These are phyloP conservation scores for Penicillium brasilianum DNA, from an alignment of 2,329 filamentous ascomycete species.

Conservation along the genomic window DNA sequence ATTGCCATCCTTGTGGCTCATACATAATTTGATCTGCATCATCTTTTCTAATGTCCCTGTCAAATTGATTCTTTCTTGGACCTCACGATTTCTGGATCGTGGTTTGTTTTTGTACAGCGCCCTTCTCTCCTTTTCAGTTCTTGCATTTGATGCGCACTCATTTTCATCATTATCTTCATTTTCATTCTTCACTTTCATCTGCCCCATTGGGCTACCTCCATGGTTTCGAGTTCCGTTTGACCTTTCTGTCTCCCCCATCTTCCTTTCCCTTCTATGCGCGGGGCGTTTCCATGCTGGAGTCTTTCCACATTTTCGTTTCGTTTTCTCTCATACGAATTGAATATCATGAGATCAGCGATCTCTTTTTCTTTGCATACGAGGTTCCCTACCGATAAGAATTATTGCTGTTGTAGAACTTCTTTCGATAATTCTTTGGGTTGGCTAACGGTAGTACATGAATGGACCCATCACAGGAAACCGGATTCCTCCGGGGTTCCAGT, in stretches of 20 bases:
- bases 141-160: not conserved
- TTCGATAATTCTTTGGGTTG: too few relatives aligned
- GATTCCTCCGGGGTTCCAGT: too few relatives aligned
- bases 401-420: too few relatives aligned
- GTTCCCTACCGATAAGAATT: not conserved
- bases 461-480: too few relatives aligned
- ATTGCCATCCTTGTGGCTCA: not conserved
- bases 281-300: not conserved
- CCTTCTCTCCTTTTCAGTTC: not conserved
- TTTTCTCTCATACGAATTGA: not conserved
- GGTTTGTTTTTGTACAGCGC: not conserved
- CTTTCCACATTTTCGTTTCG: not conserved
- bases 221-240: not conserved
- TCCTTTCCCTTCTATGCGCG: not conserved
- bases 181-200: not conserved
- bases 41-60: not conserved
- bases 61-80: not conserved
- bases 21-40: not conserved
- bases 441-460: too few relatives aligned
- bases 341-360: slow-evolving; percentile 1
- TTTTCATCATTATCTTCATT: not conserved
- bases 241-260: not conserved
- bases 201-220: not conserved
- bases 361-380: not conserved
- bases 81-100: too few relatives aligned